Evolutionary conservation across 768 basidiomycete genomes (phyloP).

Genomic region (Boletus bicolor): DNA sequence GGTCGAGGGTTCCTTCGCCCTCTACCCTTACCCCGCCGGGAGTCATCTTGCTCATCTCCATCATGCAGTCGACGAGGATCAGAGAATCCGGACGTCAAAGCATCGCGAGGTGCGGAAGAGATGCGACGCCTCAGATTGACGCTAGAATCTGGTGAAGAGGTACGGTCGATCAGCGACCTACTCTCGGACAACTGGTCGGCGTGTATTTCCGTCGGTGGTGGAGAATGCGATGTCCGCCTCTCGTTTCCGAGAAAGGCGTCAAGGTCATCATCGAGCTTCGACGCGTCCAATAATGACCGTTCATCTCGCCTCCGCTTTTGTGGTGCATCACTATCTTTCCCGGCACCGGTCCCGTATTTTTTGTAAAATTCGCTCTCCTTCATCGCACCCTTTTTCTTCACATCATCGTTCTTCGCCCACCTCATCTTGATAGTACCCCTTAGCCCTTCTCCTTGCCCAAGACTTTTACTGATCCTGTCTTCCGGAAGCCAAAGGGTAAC

Average conservation of each 20-base stretch:
- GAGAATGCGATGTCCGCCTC: constrained; percentile 32
- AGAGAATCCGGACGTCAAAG: constrained; percentile 16
- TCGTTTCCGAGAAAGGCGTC: constrained; percentile 63
- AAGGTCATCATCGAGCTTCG: constrained; percentile 61
- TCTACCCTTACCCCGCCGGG: constrained; percentile 30
- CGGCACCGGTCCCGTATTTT: constrained; percentile 64
- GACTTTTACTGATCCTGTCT: constrained; percentile 66
- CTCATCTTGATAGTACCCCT: constrained; percentile 69
- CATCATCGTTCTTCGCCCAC: constrained; percentile 68
- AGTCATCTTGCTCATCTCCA: constrained; percentile 25
- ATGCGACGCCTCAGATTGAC: constrained; percentile 43
- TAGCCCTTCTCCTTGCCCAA: constrained; percentile 67
- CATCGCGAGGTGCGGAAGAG: constrained; percentile 35
- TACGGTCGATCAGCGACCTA: constrained; percentile 55
- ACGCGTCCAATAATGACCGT: constrained; percentile 33
- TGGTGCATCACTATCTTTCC: constrained; percentile 50
- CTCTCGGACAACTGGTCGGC: constrained; percentile 59
- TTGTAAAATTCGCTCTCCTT: constrained; percentile 74
- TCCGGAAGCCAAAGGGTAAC: constrained; percentile 76
- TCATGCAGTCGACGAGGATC: constrained; percentile 19
- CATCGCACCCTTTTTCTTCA: constrained; percentile 76
- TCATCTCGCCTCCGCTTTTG: constrained; percentile 39
- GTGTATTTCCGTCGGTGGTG: constrained; percentile 64
- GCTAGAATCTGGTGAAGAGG: constrained; percentile 44
- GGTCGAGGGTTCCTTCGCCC: constrained; percentile 41